Evolutionary conservation across 2,329 filamentous ascomycete species (phyloP), one percentile per base, ranked within the genome.

Genomic region (Epichloe gansuensis): DNA sequence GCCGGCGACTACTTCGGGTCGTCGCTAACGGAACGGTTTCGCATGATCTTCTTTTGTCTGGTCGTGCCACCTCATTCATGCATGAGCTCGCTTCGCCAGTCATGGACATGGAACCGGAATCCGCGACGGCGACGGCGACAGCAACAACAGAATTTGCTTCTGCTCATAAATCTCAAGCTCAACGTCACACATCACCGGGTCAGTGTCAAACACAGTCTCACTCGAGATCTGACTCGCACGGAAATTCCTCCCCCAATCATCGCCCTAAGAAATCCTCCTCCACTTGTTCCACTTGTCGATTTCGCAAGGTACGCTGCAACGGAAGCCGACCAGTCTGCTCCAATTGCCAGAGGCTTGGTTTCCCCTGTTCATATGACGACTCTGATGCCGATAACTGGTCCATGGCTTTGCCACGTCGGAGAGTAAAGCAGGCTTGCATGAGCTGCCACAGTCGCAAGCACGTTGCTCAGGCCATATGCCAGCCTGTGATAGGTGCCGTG

Each of bases 291-390:
- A 76, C 75, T 11, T 78, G 75, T 56, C 73, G 75, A 23, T 69
- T 73, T 47, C 74, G 77, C 60, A 80, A 81, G 63, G 77, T 81
- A 21, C 75, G 77, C 47, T 81, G 77, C 65, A 75, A 80, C 59
- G 75, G 76, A 38, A 68, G 71, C 12, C 73, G 73, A 41, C 69
- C 73, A 48, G 65, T 75, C 53, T 81, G 77, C 63, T 73, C 74
- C 64, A 80, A 79, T 63, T 81, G 77, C 64, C 74, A 78, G 56
- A 74, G 77, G 21, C 71, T 81, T 44, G 75, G 75, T 47, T 80
- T 80, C 57, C 69, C 72, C 6, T 81, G 77, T 61, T 76, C 76
- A 7, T 80, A 78, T 59, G 74, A 78, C 53, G 75, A 77, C 50
- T 66, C 64, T 46, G 67, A 68, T 51, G 58, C 68, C 34, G 68